Base-by-base conservation (phyloP, 2,329 filamentous ascomycete genomes). In the Parascedosporium putredinis region DNA sequence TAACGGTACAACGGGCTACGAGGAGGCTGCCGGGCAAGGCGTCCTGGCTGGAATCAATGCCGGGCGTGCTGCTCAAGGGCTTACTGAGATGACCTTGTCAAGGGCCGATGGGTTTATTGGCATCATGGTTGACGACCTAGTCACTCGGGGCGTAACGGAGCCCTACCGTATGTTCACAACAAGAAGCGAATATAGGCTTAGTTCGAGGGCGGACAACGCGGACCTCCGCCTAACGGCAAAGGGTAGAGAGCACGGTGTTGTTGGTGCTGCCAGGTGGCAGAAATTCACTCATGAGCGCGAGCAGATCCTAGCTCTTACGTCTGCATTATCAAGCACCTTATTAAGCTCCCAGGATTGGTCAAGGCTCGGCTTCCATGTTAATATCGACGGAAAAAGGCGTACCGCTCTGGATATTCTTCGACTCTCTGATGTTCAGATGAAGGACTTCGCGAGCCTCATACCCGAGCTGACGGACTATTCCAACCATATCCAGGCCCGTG, bases 151-250 rank as follows among this genome's bases (percentile, higher is more conserved):
- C 45, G 93, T 98, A 25, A 90, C 86, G 2, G 93, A 98, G 62
- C 93, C 93, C 1, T 98, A 98, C 67, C 82, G 93, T 56, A 97
- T 98, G 90, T 98, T 98, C 70, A 98, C 93, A 2, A 86, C 87
- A 5, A 82, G 93, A 55, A 95, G 86, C 68, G 93, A 98, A 69
- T 98, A 94, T 67, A 86, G 93, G 54, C 90, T 98, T 77, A 88
- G 84, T 40, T 81, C 88, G 2, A 84, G 93, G 54, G 84, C 93
- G 43, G 93, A 98, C 69, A 98, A 98, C 62, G 93, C 93, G 31
- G 93, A 98, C 66, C 66, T 84, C 4, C 83, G 93, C 2, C 79
- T 98, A 25, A 97, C 93, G 0, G 73, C 77, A 25, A 83, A 84
- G 62, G 93, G 88, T 8, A 81, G 84, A 51, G 69, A 74, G 12